phyloP scores from a whole-genome alignment of 2,329 filamentous ascomycete species.

The Paecilomyces sp. region DNA sequence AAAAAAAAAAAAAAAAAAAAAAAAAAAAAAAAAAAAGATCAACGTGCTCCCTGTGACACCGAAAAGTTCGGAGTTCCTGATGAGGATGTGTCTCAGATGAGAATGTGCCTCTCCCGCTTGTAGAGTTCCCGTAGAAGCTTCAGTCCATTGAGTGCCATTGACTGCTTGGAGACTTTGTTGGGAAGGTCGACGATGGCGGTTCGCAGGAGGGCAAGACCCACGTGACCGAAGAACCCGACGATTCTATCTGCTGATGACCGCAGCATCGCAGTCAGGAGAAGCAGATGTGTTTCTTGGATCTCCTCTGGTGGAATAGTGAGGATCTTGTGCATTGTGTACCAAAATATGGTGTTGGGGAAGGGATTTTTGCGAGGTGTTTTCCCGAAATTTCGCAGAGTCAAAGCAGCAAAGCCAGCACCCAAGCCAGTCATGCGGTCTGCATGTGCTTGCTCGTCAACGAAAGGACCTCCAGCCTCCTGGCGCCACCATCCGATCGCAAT shows the following conservation, averaged over 20 bases:
- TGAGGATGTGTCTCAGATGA: slow-evolving; percentile 28
- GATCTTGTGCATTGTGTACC: slow-evolving; percentile 69
- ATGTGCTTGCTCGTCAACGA: slow-evolving; percentile 64
- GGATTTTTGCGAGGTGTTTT: slow-evolving; percentile 63
- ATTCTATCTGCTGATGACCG: slow-evolving; percentile 68
- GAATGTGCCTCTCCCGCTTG: slow-evolving; percentile 27
- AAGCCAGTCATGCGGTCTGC: slow-evolving; percentile 77
- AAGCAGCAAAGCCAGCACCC: slow-evolving; percentile 73
- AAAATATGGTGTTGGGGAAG: slow-evolving; percentile 74
- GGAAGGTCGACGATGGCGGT: slow-evolving; percentile 71
- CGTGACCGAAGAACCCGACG: slow-evolving; percentile 71
- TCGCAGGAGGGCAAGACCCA: slow-evolving; percentile 63
- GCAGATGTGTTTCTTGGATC: slow-evolving; percentile 65
- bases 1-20: background rate
- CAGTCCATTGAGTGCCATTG: slow-evolving; percentile 31
- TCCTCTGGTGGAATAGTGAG: slow-evolving; percentile 64
- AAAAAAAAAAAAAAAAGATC: background rate
- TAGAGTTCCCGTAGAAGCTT: slow-evolving; percentile 32
- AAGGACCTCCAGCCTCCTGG: slow-evolving; percentile 46
- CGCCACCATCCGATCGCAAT: slow-evolving; percentile 66
- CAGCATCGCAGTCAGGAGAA: slow-evolving; percentile 65
- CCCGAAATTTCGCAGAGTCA: slow-evolving; percentile 76
- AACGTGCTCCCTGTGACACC: background rate
- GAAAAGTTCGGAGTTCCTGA: slow-evolving; percentile 13
- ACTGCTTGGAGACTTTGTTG: slow-evolving; percentile 22